Conservation (phyloP, 306 rosid species). For the Abrus precatorius region DNA sequence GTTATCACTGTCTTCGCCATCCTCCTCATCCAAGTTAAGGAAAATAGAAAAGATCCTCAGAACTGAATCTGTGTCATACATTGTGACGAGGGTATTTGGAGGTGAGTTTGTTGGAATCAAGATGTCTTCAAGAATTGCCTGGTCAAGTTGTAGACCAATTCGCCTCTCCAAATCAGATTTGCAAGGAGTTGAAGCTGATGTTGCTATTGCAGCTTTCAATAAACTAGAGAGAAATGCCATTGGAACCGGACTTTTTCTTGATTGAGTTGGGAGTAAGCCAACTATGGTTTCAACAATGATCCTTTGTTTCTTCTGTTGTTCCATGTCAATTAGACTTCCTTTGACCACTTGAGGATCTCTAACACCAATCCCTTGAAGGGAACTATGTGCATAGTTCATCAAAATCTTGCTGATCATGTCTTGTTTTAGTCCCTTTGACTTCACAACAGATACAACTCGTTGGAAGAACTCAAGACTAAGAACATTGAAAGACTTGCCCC, state of each 20-base stretch:
- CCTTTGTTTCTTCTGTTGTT: constrained; percentile 85
- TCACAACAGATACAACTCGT: constrained; percentile 77
- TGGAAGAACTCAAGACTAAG: constrained; percentile 88
- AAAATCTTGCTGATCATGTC: constrained; percentile 91
- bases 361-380: constrained; percentile 77
- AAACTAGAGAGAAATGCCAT: constrained; percentile 97
- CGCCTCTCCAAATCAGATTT: constrained; percentile 90
- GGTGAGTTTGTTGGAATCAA: constrained; percentile 79
- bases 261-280: constrained; percentile 84
- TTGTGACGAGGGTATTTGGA: constrained; percentile 64
- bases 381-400: constrained; percentile 83
- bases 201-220: constrained; percentile 84
- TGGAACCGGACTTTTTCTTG: constrained; percentile 92
- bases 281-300: constrained; percentile 84
- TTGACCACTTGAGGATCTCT: constrained; percentile 70
- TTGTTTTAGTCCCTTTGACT: constrained; percentile 93
- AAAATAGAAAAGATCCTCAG: constrained; percentile 86
- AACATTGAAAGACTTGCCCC: constrained; percentile 82
- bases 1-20: constrained; percentile 64
- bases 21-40: constrained; percentile 90
- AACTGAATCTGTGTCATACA: constrained; percentile 84
- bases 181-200: constrained; percentile 75
- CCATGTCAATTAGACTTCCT: constrained; percentile 72
- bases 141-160: constrained; percentile 93
- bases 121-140: constrained; percentile 96